A percentile compares a stretch with the other conserved stretches of the same genome.
These are phyloP conservation scores for Aspergillus brunneoviolaceus DNA, from an alignment of 2,329 filamentous ascomycete genomes.

Conservation along the genomic window DNA sequence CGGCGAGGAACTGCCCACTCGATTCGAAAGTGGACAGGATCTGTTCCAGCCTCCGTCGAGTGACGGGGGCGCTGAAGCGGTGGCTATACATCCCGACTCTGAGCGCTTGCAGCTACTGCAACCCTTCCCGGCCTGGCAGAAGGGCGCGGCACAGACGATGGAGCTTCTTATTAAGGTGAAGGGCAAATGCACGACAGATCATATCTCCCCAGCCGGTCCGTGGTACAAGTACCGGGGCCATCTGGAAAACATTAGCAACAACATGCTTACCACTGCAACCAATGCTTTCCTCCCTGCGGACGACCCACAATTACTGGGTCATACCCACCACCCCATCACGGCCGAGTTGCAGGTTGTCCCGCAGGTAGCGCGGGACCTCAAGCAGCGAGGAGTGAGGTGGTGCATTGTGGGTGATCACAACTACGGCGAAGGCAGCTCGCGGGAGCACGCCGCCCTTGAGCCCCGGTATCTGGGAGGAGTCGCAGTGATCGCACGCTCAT, in stretches of 20 bases:
- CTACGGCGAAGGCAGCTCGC: conserved; percentile 92
- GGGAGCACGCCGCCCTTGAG: conserved; percentile 95
- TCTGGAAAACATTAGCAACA: conserved; percentile 99
- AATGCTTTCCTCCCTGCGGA: conserved; percentile 57
- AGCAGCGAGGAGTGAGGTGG: conserved; percentile 89
- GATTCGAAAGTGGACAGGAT: conserved; percentile 81
- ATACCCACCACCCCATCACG: conserved; percentile 61
- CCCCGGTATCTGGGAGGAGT: conserved; percentile 91
- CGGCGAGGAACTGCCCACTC: conserved; percentile 73
- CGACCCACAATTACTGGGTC: conserved; percentile 27
- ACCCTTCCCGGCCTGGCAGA: conserved; percentile 17
- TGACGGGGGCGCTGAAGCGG: conserved; percentile 10
- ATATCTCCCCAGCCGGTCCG: conserved; percentile 81
- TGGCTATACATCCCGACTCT: conserved; percentile 15
- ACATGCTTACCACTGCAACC: conserved; percentile 96
- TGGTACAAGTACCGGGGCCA: conserved; percentile 99
- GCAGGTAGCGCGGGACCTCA: conserved; percentile 89
- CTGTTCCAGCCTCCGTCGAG: conserved; percentile 36
- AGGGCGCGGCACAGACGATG: conserved; percentile 69
- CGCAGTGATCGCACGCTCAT: conserved; percentile 88
- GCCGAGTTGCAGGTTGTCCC: conserved; percentile 80
- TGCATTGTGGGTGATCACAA: conserved; percentile 97
- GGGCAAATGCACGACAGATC: conserved; percentile 92
- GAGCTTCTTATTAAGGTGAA: conserved; percentile 91
- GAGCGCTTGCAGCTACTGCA: conserved; percentile 20